Evolutionary conservation across 1,284 basidiomycete genomes (phyloP), one percentile per base, ranked within the genome.

Genomic region (Naganishia sp.): DNA sequence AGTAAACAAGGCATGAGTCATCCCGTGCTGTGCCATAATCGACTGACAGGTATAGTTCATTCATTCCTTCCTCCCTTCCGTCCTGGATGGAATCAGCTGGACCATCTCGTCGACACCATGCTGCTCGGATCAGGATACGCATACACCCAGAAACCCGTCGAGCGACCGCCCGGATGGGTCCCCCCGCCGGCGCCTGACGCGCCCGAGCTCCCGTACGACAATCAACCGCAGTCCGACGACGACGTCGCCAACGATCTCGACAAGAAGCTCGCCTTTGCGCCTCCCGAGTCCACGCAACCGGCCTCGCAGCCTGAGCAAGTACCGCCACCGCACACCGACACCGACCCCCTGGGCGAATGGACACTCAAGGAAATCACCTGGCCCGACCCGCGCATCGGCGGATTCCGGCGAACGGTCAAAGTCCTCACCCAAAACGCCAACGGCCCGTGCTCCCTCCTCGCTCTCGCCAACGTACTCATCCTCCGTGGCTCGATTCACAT

Each of bases 361-460:
- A 84, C 86, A 71, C 84, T 92, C 73, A 92, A 92, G 76, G 76
- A 83, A 43, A 86, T 92, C 63, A 69, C 81, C 21, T 63, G 78
- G 79, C 53, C 76, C 2, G 76, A 77, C 9, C 71, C 75, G 7
- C 41, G 68, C 13, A 62, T 72, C 15, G 70, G 70, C 18, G 71
- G 70, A 3, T 63, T 51, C 45, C 81, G 23, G 54, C 65, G 67
- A 53, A 69, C 61, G 42, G 63, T 70, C 43, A 67, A 68, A 67
- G 87, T 93, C 68, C 86, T 93, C 54, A 90, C 88, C 7, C 71
- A 91, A 87, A 67, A 79, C 63, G 71, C 68, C 23, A 82, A 82
- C 58, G 82, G 82, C 1, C 92, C 92, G 7, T 96, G 93, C 75
- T 93, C 91, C 0, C 88, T 95, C 70, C 90, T 95, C 71, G 90